Conservation (phyloP, 768 basidiomycete genomes). For the Tylopilus balloui region DNA sequence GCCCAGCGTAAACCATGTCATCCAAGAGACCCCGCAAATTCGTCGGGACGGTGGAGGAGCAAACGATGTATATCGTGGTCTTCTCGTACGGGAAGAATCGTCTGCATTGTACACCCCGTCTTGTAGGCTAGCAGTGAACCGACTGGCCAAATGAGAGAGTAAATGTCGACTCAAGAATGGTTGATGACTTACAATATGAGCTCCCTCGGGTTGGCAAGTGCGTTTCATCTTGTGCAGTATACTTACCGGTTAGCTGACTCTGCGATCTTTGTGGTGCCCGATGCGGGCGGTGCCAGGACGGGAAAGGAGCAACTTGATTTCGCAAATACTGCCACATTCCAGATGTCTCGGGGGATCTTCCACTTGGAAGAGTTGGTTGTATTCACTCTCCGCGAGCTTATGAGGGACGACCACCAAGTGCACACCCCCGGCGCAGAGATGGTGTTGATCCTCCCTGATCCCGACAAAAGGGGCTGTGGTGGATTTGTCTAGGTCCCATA, state of each 20-base stretch:
- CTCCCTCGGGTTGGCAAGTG: not conserved
- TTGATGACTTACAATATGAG: not conserved
- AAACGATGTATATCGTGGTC: not conserved
- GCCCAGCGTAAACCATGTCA: not conserved
- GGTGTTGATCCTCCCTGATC: too few relatives aligned
- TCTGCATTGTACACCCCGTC: not conserved
- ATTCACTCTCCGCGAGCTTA: conserved; percentile 5
- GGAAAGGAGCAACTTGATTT: not conserved
- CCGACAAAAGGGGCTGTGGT: not conserved
- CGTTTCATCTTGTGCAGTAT: not conserved
- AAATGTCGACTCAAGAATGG: not conserved
- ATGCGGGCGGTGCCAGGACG: not conserved
- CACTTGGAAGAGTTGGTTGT: not conserved
- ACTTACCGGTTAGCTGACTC: not conserved
- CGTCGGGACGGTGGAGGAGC: not conserved
- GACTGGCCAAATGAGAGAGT: not conserved
- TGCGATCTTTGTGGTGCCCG: not conserved
- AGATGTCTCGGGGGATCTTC: not conserved
- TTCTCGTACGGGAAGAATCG: not conserved
- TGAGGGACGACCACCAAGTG: not conserved
- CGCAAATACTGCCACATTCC: conserved; percentile 11
- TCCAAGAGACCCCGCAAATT: not conserved
- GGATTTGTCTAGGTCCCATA: not conserved
- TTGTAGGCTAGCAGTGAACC: not conserved
- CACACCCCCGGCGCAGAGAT: too few relatives aligned